Evolutionary conservation across 169 alveolate genomes (phyloP), one percentile per base, ranked within the genome.

Genomic region (Cryptosporidium bovis): DNA sequence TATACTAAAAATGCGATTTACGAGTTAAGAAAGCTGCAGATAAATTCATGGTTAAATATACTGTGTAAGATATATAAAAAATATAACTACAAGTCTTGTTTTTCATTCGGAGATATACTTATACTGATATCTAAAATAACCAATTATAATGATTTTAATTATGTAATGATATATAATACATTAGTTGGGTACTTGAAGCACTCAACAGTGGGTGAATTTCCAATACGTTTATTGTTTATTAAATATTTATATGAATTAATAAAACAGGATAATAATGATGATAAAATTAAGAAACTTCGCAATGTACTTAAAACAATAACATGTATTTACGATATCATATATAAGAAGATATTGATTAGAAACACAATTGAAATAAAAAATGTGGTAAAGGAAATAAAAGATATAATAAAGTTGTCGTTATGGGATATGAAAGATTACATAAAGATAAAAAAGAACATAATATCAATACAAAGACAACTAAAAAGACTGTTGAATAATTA

Each of bases 341-440:
- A 60, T 40, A 40, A 31, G 1, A 64, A 40, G 20, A 77, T 56
- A 18, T 7, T 60, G 71, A 58, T 20, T 15, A 51, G 20, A 3
- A 60, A 77, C 15, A 33, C 51, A 44, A 69, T 31, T n/a, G 20
- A 31, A 18, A 3, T 69, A 20, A 40, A 44, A 10, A 51, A 77
- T 12, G 4, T 62, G 3, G 51, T 12, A 40, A 56, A 15, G 3
- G 85, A 77, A 44, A 46, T 77, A 13, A 62, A 51, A 24, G 71
- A 77, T 40, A 60, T 77, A 34, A 46, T 77, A 31, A 77, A 77
- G 34, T 62, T 77, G 36, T 77, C 71, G n/a, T 27, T 46, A 6
- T 77, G 85, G 85, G 71, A 77, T 8, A 53, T 77, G 10, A 56
- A 58, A 20, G 85, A 77, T 12, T 62, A 58, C 34, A 40, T n/a